Base-by-base conservation (phyloP, 2,329 filamentous ascomycete species). In the Fusarium nygamai region DNA sequence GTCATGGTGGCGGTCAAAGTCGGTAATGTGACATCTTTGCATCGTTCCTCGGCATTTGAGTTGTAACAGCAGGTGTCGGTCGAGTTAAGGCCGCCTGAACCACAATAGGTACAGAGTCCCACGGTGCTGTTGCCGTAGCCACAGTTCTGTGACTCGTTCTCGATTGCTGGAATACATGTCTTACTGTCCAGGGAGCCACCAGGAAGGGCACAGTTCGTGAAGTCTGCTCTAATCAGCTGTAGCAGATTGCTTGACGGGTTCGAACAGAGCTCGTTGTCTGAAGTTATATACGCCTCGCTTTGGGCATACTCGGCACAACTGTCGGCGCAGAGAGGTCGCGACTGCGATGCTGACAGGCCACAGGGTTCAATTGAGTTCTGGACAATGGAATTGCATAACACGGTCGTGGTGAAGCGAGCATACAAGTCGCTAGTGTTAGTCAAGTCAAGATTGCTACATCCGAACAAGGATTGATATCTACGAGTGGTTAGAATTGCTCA, bases 61-160 rank as follows among this genome's bases (percentile, higher is more conserved):
- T 91, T 94, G 79, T 95, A 92, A 83, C 96, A 99, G 86, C 96
- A 99, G 8, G 95, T 97, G 82, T 98, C 96, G 58, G 96, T 98
- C 16, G 94, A 93, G 83, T 98, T 98, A 72, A 92, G 90, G 34
- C 95, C 95, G 77, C 93, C 96, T 12, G 91, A 87, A 47, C 90
- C 88, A 82, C 96, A 99, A 82, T 96, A 98, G 9, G 92, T 91
- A 85, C 96, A 99, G 41, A 99, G 87, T 6, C 95, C 95, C 63
- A 92, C 82, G 13, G 88, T 90, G 81, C 89, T 92, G 73, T 90
- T 88, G 46, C 88, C 89, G 81, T 92, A 99, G 53, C 96, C 96
- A 82, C 96, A 99, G 80, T 98, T 94, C 12, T 91, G 83, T 4
- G 92, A 91, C 84, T 99, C 95, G 79, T 99, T 99, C 46, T 88